Evolutionary conservation across 768 basidiomycete genomes (phyloP).

Genomic region (Tricholoma terreum): DNA sequence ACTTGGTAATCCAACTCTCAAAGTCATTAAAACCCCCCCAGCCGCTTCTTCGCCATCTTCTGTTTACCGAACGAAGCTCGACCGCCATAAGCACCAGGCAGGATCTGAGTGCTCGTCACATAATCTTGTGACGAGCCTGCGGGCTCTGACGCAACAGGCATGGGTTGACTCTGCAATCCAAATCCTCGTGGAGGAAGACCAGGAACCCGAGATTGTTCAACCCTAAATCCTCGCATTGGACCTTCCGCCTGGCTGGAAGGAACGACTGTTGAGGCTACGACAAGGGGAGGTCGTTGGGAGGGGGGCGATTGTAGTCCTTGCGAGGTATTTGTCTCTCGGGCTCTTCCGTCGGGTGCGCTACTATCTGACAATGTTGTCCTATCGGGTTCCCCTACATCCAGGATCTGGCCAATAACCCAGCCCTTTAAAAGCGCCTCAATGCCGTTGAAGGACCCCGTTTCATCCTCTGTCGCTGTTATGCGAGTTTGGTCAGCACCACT

Average conservation of each 20-base stretch:
- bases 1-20: not conserved
- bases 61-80: constrained; percentile 49
- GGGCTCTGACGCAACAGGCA: not conserved
- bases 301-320: constrained; percentile 1
- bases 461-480: constrained; percentile 19
- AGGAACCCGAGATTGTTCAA: constrained; percentile 15
- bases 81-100: constrained; percentile 72
- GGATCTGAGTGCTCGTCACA: constrained; percentile 63
- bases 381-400: constrained; percentile 52
- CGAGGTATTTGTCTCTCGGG: not conserved
- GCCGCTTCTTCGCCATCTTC: constrained; percentile 59
- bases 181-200: constrained; percentile 3
- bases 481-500: constrained; percentile 17
- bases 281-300: constrained; percentile 36
- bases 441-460: constrained; percentile 40
- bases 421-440: constrained; percentile 64
- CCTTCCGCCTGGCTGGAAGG: constrained; percentile 16
- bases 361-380: constrained; percentile 15
- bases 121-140: constrained; percentile 36
- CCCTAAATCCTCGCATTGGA: constrained; percentile 1
- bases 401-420: constrained; percentile 59
- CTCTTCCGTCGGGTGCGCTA: not conserved
- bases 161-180: not conserved
- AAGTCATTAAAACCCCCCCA: constrained; percentile 70
- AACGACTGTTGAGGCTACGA: constrained; percentile 30